Conservation (phyloP, 306 rosid species). For the Phaseolus lunatus region DNA sequence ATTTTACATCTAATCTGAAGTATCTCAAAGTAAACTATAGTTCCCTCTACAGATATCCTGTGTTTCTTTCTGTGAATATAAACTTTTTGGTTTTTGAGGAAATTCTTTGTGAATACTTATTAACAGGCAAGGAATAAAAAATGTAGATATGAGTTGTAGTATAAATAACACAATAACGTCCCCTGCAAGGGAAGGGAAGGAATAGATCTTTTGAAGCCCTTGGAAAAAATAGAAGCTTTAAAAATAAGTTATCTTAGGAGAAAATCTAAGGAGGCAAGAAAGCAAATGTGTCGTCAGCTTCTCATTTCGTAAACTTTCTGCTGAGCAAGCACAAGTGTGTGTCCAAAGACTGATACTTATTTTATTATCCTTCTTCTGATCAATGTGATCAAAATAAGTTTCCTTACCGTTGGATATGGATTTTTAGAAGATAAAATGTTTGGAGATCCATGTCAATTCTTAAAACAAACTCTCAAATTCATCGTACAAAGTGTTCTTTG, state of each 20-base stretch:
- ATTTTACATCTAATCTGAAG: neutral
- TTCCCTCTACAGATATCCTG: neutral
- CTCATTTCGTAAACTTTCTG: slow-evolving; percentile 49
- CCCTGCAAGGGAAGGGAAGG: slow-evolving; percentile 55
- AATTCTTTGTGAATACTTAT: neutral
- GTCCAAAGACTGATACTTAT: slow-evolving; percentile 50
- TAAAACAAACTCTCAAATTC: neutral
- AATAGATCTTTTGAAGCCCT: slow-evolving; percentile 51
- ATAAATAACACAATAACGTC: slow-evolving; percentile 30
- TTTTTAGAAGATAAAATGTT: neutral
- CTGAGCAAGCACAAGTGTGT: slow-evolving; percentile 41
- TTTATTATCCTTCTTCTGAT: slow-evolving; percentile 16
- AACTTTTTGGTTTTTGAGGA: too few species aligned
- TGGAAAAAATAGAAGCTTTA: slow-evolving; percentile 52
- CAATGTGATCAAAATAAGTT: slow-evolving; percentile 17
- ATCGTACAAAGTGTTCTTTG: slow-evolving; percentile 20
- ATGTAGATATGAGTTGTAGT: neutral
- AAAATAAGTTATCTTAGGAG: slow-evolving; percentile 52
- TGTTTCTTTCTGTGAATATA: neutral
- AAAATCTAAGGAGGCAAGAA: slow-evolving; percentile 45
- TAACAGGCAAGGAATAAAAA: neutral
- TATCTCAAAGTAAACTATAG: neutral
- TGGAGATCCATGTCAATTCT: too few species aligned
- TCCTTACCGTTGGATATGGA: neutral
- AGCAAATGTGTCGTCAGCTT: slow-evolving; percentile 36